These are phyloP conservation scores for Tricholoma matsutake DNA, from an alignment of 768 basidiomycete genomes.

Conservation along the genomic window DNA sequence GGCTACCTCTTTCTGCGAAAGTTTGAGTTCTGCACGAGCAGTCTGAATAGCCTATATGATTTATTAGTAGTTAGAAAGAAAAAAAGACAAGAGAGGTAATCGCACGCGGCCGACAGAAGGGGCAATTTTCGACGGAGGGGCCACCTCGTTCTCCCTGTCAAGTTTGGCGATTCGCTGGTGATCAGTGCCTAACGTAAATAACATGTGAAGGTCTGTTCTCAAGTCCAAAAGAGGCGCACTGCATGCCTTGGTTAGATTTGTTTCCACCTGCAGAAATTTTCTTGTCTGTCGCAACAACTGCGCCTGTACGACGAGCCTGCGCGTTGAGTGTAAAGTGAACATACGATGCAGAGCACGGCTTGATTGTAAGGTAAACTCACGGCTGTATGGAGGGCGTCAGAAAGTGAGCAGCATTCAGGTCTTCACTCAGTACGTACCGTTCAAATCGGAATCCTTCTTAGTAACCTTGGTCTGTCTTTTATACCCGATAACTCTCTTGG, in stretches of 20 bases:
- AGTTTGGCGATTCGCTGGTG: slow-evolving; percentile 93
- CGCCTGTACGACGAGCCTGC: slow-evolving; percentile 73
- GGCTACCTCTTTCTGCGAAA: slow-evolving; percentile 91
- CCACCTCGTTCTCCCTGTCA: slow-evolving; percentile 93
- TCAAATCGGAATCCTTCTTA: slow-evolving; percentile 56
- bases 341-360: not conserved
- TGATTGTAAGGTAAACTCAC: slow-evolving; percentile 35
- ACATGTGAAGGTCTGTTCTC: not conserved
- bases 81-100: slow-evolving; percentile 5
- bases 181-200: slow-evolving; percentile 64
- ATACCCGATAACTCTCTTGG: slow-evolving; percentile 67
- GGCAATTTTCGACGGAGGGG: slow-evolving; percentile 80
- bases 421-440: slow-evolving; percentile 37
- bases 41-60: slow-evolving; percentile 69
- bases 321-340: slow-evolving; percentile 8
- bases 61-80: slow-evolving; percentile 7
- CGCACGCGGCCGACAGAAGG: slow-evolving; percentile 71
- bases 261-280: slow-evolving; percentile 66
- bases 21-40: slow-evolving; percentile 70
- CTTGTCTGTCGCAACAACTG: slow-evolving; percentile 82
- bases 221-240: slow-evolving; percentile 1
- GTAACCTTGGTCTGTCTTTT: slow-evolving; percentile 64
- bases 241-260: slow-evolving; percentile 70
- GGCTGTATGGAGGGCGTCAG: slow-evolving; percentile 35
- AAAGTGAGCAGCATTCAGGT: not conserved